phyloP scores from a whole-genome alignment of 441 rosid genomes.

The Erodium moschatum region DNA sequence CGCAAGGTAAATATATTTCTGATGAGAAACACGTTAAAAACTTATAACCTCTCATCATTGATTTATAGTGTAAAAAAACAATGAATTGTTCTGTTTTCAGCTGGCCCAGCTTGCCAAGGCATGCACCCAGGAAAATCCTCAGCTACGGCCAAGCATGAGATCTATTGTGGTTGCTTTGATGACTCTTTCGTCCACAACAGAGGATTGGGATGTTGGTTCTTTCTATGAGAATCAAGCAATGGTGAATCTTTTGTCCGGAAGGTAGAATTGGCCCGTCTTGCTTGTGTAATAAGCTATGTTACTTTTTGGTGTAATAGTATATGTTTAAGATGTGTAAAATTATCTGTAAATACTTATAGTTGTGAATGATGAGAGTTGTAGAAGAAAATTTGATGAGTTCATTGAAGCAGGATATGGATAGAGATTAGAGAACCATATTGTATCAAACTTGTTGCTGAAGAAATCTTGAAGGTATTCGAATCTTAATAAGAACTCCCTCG shows the following conservation, averaged over 20 bases:
- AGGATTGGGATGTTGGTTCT: conserved; percentile 73
- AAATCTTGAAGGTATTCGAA: background rate
- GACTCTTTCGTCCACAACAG: conserved; percentile 69
- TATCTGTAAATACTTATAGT: background rate
- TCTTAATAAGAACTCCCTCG: too few relatives aligned
- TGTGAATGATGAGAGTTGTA: background rate
- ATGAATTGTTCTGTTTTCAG: conserved; percentile 28
- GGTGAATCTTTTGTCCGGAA: conserved; percentile 65
- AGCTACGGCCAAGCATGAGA: conserved; percentile 70
- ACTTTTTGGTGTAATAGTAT: background rate
- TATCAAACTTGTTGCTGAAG: background rate
- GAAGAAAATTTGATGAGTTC: background rate
- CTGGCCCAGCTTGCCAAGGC: conserved; percentile 79
- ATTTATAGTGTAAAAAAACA: background rate
- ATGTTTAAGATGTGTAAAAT: background rate
- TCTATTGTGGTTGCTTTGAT: conserved; percentile 77
- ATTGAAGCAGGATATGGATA: background rate
- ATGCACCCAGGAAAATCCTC: conserved; percentile 73
- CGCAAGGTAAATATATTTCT: conserved; percentile 42
- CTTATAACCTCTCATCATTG: background rate
- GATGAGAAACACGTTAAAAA: background rate
- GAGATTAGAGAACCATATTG: background rate
- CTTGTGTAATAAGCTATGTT: background rate
- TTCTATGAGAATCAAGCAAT: conserved; percentile 63
- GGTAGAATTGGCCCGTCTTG: conserved; percentile 25